Conservation (phyloP, 441 rosid species). For the Erodium moschatum region DNA sequence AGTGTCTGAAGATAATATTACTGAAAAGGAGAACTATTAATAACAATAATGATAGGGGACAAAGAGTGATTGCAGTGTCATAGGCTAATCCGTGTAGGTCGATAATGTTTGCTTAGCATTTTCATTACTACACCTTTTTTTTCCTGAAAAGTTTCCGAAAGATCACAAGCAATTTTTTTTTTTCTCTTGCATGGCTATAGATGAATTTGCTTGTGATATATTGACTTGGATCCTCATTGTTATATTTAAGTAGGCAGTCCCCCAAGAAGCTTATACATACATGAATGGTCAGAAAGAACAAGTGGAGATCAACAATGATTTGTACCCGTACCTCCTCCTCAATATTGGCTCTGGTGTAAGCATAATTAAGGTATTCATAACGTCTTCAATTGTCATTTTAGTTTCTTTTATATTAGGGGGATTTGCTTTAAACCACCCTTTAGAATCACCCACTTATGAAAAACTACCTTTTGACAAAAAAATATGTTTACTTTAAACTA, state of each 20-base stretch:
- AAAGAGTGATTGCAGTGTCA: too few relatives aligned
- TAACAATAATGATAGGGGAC: too few relatives aligned
- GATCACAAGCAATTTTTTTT: not conserved
- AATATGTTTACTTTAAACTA: too few relatives aligned
- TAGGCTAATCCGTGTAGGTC: not conserved
- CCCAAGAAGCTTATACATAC: slow-evolving; percentile 96
- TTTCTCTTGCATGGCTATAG: not conserved
- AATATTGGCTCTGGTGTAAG: slow-evolving; percentile 58
- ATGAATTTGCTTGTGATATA: not conserved
- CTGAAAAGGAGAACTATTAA: too few relatives aligned
- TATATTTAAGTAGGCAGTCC: slow-evolving; percentile 60
- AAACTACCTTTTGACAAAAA: too few relatives aligned
- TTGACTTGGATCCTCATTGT: slow-evolving; percentile 3
- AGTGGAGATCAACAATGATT: slow-evolving; percentile 84
- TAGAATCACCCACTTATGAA: too few relatives aligned
- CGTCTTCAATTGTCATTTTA: slow-evolving; percentile 15
- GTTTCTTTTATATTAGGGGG: not conserved
- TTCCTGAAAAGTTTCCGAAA: not conserved
- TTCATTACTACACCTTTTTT: not conserved
- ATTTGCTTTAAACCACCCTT: not conserved
- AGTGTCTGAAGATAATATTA: too few relatives aligned
- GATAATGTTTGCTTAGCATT: not conserved
- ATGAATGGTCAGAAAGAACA: slow-evolving; percentile 86
- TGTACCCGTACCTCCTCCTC: slow-evolving; percentile 71
- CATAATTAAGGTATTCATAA: slow-evolving; percentile 66